Percentiles rank a stretch among this genome's conserved stretches.
These are phyloP conservation scores for Gynochthodes officinalis DNA, from an alignment of 257 asterid species.

Conservation along the genomic window DNA sequence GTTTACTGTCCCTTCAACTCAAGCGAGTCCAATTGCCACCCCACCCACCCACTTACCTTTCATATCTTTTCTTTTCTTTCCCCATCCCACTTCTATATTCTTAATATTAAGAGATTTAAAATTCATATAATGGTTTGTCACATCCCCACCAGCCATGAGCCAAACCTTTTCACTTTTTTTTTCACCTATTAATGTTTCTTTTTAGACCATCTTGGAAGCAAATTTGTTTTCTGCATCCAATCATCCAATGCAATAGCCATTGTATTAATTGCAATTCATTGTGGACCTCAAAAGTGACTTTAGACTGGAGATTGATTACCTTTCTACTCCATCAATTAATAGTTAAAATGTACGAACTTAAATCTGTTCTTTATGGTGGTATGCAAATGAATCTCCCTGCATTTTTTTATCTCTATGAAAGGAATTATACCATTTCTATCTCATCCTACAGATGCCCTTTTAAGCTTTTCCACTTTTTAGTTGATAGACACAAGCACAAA, in stretches of 20 bases:
- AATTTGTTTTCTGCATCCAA: not conserved
- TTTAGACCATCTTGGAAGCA: not conserved
- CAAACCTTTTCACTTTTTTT: not conserved
- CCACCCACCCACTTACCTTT: not conserved
- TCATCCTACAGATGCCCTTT: not conserved
- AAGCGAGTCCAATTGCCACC: not conserved
- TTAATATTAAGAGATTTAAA: constrained; percentile 15
- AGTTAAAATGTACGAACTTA: not conserved
- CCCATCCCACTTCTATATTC: constrained; percentile 23
- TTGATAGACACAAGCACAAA: not conserved
- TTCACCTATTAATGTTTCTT: not conserved
- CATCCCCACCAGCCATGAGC: not conserved
- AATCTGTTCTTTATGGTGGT: not conserved
- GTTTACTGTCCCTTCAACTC: constrained; percentile 7
- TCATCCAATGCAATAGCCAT: not conserved
- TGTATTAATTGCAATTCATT: not conserved
- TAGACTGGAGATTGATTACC: not conserved
- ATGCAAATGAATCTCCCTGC: not conserved
- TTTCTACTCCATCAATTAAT: not conserved
- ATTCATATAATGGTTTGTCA: not conserved
- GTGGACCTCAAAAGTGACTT: constrained; percentile 2
- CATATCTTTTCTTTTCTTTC: constrained; percentile 14
- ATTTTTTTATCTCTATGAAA: not conserved
- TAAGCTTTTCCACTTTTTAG: not conserved
- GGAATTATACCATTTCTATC: constrained; percentile 2